A percentile compares a stretch with the other conserved stretches of the same genome.
Conservation (phyloP, 257 asterid genomes). For the Vinca minor region DNA sequence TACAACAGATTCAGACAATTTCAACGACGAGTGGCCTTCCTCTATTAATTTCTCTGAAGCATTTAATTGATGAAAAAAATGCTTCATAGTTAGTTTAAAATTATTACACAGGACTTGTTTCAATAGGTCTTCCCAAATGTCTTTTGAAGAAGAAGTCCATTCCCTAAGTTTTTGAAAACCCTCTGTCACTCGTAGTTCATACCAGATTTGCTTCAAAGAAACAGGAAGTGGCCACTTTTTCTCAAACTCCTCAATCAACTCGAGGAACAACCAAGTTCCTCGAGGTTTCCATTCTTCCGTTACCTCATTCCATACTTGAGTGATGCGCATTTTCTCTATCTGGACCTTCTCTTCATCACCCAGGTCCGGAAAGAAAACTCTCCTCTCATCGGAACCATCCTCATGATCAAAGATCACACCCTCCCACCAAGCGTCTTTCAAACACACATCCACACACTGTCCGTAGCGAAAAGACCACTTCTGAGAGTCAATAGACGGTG, state of each 20-base stretch:
- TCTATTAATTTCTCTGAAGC: constrained; percentile 24
- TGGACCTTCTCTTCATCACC: constrained; percentile 63
- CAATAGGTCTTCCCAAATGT: constrained; percentile 49
- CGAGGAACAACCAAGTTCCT: constrained; percentile 62
- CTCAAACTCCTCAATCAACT: constrained; percentile 51
- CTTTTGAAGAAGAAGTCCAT: constrained; percentile 45
- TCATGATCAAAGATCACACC: constrained; percentile 71
- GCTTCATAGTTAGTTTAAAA: constrained; percentile 31
- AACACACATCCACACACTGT: constrained; percentile 52
- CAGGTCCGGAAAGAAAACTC: constrained; percentile 74
- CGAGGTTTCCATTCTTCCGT: constrained; percentile 63
- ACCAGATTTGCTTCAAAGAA: constrained; percentile 88
- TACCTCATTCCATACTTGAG: constrained; percentile 75
- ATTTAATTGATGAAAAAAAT: constrained; percentile 30
- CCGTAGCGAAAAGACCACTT: constrained; percentile 45
- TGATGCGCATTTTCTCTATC: constrained; percentile 37
- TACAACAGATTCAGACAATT: constrained; percentile 22
- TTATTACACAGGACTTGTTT: constrained; percentile 41
- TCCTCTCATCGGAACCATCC: constrained; percentile 42
- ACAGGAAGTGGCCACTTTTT: constrained; percentile 41
- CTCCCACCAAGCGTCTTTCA: constrained; percentile 91
- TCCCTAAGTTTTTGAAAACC: constrained; percentile 40
- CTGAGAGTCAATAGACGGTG: constrained; percentile 24
- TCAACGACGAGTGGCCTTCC: constrained; percentile 23
- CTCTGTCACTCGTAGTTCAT: constrained; percentile 46